Conservation (phyloP, 163 green algal genomes). For the Prototheca wickerhamii region DNA sequence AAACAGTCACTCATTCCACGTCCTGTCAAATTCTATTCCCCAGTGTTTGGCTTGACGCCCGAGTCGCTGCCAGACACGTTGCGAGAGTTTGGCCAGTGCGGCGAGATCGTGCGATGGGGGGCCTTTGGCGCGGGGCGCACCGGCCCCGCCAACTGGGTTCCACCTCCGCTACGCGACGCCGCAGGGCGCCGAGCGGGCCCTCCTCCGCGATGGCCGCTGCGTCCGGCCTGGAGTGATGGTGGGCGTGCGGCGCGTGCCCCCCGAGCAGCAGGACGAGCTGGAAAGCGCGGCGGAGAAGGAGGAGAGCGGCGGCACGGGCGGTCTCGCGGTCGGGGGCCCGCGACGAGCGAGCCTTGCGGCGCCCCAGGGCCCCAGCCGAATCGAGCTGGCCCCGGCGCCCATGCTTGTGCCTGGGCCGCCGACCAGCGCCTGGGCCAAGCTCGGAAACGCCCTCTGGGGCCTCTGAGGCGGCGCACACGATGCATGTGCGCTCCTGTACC, state of each 20-base stretch:
- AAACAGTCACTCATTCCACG: too few species aligned
- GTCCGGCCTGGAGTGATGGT: constrained; percentile 58
- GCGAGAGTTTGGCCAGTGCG: constrained; percentile 54
- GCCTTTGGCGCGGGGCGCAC: constrained; percentile 39
- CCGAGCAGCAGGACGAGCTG: constrained; percentile 6
- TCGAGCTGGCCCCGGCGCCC: too few species aligned
- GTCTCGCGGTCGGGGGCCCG: too few species aligned
- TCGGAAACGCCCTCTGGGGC: too few species aligned
- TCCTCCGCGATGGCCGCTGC: constrained; percentile 58
- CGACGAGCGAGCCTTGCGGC: too few species aligned
- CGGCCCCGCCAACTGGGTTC: constrained; percentile 71
- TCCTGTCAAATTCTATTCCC: too few species aligned
- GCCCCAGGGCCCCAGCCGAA: too few species aligned
- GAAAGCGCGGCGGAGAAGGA: constrained; percentile 4
- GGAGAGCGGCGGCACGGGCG: too few species aligned
- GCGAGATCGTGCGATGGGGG: constrained; percentile 69
- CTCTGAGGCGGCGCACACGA: too few species aligned
- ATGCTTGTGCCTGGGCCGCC: too few species aligned
- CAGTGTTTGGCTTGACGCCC: constrained; percentile 63
- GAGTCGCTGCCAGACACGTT: constrained; percentile 40
- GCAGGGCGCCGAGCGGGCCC: constrained; percentile 59
- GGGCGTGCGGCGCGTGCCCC: constrained; percentile 65
- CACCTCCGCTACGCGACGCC: constrained; percentile 68
- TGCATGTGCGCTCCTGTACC: too few species aligned
- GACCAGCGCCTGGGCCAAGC: too few species aligned